Evolutionary conservation across 257 asterid genomes (phyloP), one percentile per base, ranked within the genome.

Genomic region (Henckelia pumila): DNA sequence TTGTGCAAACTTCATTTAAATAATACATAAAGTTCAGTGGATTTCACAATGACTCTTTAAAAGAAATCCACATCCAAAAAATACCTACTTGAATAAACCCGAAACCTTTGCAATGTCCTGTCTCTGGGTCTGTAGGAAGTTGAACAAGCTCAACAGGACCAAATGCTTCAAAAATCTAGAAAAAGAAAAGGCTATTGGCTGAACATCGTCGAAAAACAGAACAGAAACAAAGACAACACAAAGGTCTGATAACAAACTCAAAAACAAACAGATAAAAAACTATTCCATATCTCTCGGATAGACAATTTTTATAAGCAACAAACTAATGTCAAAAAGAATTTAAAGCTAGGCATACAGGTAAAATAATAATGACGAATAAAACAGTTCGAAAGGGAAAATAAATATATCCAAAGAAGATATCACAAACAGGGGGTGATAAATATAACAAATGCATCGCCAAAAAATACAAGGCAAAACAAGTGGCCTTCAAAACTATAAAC

Each of bases 31-130:
- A 64, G 66, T 20, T 28, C 35, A 20, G 29, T 25, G 14, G 59
- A 58, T 59, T 7, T 21, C 13, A 19, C 26, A 23, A 64, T 11
- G 56, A 23, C 14, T 17, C 53, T n/a, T 28, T 44, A 19, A 20
- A 58, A 30, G 21, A 40, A 58, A 58, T 71, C 28, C 26, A 40
- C 69, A 56, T 55, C 49, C 30, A 53, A 59, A 70, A 70, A 76
- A 81, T 79, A 88, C 99, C 22, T 78, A 94, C 99, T 76, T 94
- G 99, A 79, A 94, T 82, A 87, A 94, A 94, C 76, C 99, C 99
- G 76, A 94, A 94, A 73, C 99, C 99, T 85, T 94, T 91, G 89
- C 99, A 94, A 70, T 91, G 97, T 61, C 97, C 99, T 8, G 99
- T 88, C 80, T 94, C 99, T 35, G 99, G 96, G 76, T 94, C 99